A percentile compares a stretch with the other conserved stretches of the same genome.
phyloP scores from a whole-genome alignment of 2,329 filamentous ascomycete species.

The Periconia sp. region DNA sequence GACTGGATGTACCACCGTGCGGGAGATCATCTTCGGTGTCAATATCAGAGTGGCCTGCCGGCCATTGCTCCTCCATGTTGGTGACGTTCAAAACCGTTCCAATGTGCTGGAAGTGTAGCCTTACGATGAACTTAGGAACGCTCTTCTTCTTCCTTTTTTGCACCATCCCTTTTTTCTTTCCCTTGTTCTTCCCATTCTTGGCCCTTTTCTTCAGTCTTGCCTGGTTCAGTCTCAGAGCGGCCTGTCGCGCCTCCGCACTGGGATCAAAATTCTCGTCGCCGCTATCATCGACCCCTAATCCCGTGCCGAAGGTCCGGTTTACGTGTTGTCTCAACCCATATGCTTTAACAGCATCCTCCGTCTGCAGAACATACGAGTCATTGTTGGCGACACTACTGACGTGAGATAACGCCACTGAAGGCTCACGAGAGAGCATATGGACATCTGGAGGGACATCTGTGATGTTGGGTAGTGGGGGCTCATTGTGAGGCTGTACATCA shows the following conservation, averaged over 20 bases:
- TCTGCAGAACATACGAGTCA: background rate
- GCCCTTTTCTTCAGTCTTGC: background rate
- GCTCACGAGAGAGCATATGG: background rate
- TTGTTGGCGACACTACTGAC: background rate
- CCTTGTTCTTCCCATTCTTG: background rate
- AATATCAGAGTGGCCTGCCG: constrained; percentile 21
- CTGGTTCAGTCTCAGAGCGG: no score
- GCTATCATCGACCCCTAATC: background rate
- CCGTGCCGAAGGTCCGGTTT: background rate
- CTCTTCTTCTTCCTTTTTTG: background rate
- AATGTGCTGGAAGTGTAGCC: background rate
- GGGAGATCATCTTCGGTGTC: constrained; percentile 1
- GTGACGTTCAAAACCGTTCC: constrained; percentile 15
- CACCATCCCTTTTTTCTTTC: background rate
- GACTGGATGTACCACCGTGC: background rate
- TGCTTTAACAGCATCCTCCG: background rate
- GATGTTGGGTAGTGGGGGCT: background rate
- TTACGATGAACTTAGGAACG: background rate
- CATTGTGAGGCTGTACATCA: no score
- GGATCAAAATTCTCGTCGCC: background rate
- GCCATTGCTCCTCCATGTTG: constrained; percentile 31
- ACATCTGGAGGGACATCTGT: background rate
- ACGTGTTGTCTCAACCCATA: background rate
- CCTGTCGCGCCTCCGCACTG: no score
- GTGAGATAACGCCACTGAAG: background rate